Percentiles rank a stretch among this genome's conserved stretches.
These are phyloP conservation scores for Cyclotella baltica DNA, from an alignment of 108 stramenopile genomes.

Conservation along the genomic window DNA sequence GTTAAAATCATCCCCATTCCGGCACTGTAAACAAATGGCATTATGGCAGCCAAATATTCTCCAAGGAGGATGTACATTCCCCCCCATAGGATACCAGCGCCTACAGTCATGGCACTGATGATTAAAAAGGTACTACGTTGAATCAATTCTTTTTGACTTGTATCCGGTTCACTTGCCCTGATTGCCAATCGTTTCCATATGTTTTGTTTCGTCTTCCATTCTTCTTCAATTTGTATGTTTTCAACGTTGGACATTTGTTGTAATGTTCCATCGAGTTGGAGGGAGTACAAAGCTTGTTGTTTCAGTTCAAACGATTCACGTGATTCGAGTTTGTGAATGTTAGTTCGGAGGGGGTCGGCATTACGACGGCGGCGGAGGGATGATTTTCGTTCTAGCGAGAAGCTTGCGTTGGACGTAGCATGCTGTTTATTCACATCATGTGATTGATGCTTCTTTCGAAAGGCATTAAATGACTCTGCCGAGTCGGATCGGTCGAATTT, in stretches of 20 bases:
- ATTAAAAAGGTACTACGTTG: constrained; percentile 37
- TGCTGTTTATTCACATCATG: not conserved
- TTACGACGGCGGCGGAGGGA: constrained; percentile 2
- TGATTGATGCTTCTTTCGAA: not conserved
- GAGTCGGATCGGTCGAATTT: constrained; percentile 7
- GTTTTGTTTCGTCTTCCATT: constrained; percentile 1
- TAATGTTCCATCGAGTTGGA: constrained; percentile 24
- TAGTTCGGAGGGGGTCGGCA: not conserved
- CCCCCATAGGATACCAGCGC: constrained; percentile 25
- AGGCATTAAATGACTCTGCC: not conserved
- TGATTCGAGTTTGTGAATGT: not conserved
- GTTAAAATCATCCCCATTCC: constrained; percentile 13
- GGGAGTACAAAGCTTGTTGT: constrained; percentile 21
- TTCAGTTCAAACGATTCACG: constrained; percentile 35
- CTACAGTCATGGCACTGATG: constrained; percentile 29
- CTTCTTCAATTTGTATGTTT: not conserved
- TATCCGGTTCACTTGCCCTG: constrained; percentile 21
- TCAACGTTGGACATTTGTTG: constrained; percentile 5
- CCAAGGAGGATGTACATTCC: constrained; percentile 35
- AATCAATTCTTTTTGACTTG: constrained; percentile 40
- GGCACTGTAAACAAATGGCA: constrained; percentile 33
- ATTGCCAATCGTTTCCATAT: constrained; percentile 35
- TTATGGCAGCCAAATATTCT: constrained; percentile 33
- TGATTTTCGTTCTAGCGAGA: no score
- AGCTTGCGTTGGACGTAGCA: not conserved